phyloP scores from a whole-genome alignment of 768 basidiomycete species.

The Fistulinella prunicolor region DNA sequence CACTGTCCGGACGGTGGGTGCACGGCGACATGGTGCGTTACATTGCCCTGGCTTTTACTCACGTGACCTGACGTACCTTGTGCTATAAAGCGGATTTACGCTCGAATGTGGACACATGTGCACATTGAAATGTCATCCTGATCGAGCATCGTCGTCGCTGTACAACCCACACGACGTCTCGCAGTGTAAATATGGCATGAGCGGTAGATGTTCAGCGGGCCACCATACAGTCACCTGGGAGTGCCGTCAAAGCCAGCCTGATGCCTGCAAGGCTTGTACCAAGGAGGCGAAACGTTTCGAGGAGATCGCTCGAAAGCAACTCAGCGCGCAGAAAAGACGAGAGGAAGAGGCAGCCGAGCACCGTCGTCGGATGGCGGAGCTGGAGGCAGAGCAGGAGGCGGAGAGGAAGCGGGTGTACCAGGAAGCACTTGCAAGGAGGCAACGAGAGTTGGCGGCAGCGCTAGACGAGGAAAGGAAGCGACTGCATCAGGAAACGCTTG shows the following conservation, averaged over 20 bases:
- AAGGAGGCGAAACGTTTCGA: slow-evolving; percentile 37
- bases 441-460: too few relatives aligned
- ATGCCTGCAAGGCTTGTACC: slow-evolving; percentile 44
- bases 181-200: slow-evolving; percentile 39
- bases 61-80: too few relatives aligned
- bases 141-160: slow-evolving; percentile 39
- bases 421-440: too few relatives aligned
- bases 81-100: slow-evolving; percentile 7
- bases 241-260: slow-evolving; percentile 39
- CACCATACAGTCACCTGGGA: slow-evolving; percentile 42
- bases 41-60: too few relatives aligned
- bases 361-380: slow-evolving; percentile 36
- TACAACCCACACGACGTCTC: slow-evolving; percentile 25
- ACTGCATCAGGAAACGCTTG: too few relatives aligned
- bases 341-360: slow-evolving; percentile 43
- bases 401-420: too few relatives aligned
- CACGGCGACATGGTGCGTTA: slow-evolving; percentile 49
- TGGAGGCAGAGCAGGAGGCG: slow-evolving; percentile 37
- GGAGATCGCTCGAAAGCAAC: slow-evolving; percentile 36
- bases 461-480: too few relatives aligned
- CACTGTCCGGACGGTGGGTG: slow-evolving; percentile 65
- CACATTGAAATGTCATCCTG: slow-evolving; percentile 57
- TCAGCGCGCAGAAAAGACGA: slow-evolving; percentile 37
- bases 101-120: slow-evolving; percentile 43
- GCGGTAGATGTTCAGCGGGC: slow-evolving; percentile 37